These are phyloP conservation scores for Eleusine coracana DNA, from an alignment of 176 grass and related monocot species.

Conservation along the genomic window DNA sequence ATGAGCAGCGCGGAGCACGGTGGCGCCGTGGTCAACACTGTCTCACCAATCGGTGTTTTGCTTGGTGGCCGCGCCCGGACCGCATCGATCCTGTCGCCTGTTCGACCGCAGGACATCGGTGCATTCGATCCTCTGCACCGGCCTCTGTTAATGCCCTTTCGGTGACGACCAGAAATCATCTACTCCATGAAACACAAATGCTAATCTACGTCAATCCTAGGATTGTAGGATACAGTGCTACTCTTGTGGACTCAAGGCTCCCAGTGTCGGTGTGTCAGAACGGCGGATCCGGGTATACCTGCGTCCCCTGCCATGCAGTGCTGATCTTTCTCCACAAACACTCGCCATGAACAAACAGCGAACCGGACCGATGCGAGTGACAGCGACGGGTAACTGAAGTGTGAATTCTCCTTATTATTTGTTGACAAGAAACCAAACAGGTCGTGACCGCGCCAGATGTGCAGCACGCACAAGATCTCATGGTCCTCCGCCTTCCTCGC, in stretches of 20 bases:
- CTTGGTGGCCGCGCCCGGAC: neutral
- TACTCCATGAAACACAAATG: too few species aligned
- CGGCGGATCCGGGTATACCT: too few species aligned
- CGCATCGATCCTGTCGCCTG: neutral
- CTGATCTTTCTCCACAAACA: neutral
- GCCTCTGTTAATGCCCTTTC: neutral
- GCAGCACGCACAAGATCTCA: neutral
- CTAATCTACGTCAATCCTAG: too few species aligned
- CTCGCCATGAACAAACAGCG: neutral
- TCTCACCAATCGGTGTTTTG: neutral
- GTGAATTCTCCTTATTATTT: neutral
- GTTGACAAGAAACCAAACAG: neutral
- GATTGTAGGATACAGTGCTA: too few species aligned
- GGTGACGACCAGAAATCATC: neutral
- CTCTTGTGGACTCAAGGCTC: too few species aligned
- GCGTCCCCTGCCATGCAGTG: too few species aligned
- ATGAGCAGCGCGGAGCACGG: neutral
- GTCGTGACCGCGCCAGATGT: neutral
- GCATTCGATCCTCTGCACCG: neutral
- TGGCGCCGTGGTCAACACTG: neutral
- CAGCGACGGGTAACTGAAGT: neutral
- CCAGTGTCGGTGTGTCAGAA: too few species aligned
- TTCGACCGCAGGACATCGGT: neutral
- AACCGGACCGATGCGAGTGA: neutral
- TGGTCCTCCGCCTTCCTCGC: neutral